Evolutionary conservation across 2,329 filamentous ascomycete species (phyloP).

Genomic region (Neophaeococcomyces mojaviensis): DNA sequence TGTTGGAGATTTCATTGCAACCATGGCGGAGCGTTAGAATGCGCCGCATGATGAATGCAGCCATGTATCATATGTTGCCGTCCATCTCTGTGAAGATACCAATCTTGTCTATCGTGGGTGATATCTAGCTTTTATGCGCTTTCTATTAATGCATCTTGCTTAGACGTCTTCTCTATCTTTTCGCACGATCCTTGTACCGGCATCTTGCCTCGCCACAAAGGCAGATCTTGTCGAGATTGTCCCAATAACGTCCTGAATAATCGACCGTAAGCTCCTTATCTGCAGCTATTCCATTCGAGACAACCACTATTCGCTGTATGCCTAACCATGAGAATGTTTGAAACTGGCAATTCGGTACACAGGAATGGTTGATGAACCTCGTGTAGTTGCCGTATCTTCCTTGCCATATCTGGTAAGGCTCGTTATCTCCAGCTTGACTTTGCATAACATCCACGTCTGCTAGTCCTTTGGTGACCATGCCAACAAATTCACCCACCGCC

Average conservation of each 20-base stretch:
- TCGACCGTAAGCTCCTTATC: constrained; percentile 51
- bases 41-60: no score
- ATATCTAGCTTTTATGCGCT: no score
- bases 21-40: no score
- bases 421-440: constrained; percentile 1
- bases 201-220: constrained; percentile 49
- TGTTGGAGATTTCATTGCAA: no score
- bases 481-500: constrained; percentile 50
- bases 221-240: constrained; percentile 48
- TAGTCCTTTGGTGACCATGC: constrained; percentile 47
- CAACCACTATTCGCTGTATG: constrained; percentile 48
- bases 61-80: no score
- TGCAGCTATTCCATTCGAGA: constrained; percentile 48
- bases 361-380: constrained; percentile 53
- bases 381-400: constrained; percentile 51
- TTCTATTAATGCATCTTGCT: no score
- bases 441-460: constrained; percentile 50
- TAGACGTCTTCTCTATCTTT: no score
- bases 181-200: constrained; percentile 21
- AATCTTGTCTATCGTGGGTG: no score
- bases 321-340: constrained; percentile 52
- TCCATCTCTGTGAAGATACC: no score
- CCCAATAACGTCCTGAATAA: constrained; percentile 53
- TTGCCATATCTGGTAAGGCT: constrained; percentile 51
- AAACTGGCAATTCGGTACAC: constrained; percentile 50